Base-by-base conservation (phyloP, 1,284 basidiomycete species). In the Anthracocystis panici-leucophaei region DNA sequence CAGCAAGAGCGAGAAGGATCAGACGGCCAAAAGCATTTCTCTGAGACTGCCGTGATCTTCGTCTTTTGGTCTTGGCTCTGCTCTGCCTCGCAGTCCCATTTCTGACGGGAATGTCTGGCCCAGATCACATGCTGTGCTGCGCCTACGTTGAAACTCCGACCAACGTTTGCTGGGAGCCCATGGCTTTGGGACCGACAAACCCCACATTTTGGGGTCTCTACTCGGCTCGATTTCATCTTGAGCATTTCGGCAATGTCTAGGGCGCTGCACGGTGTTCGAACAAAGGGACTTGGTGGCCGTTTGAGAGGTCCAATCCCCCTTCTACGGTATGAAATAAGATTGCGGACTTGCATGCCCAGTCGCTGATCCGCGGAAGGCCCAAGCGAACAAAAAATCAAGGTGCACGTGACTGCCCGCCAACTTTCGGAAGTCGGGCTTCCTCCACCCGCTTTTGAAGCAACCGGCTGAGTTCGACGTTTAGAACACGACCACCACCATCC, bases 81-180 rank as follows among this genome's bases (percentile, higher is more conserved):
- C 8, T 27, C 46, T 48, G 46, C 20, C 21, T 48, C 16, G 23
- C 21, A 18, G 33, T 33, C 33, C 33, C 33, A 33, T 11, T 33
- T 33, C 33, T 33, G 33, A 33, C 33, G 33, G 33, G 33, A 33
- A 33, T 33, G 33, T 33, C 33, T 33, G 33, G 12, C 33, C 12
- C 33, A 8, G 33, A 8, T 10, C 23, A 25, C 46, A 48, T 48
- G 25, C 20, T 35, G 18, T 20, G 49, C 31, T 50, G 49, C 49
- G 49, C 49, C 29, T 21, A 18, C 18, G 33, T 50, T 50, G 7
- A 14, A 35, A 50, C 49, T 50, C 49, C 49, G 49, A 29, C 31
- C n/a, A 35, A 33, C n/a, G 46, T n/a, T 18, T 50, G 12, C 41
- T 25, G 33, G 33, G 33, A 33, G 33, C 33, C 33, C 33, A 33